Base-by-base conservation (phyloP, 139 green algal genomes). In the Tetraselmis striata region DNA sequence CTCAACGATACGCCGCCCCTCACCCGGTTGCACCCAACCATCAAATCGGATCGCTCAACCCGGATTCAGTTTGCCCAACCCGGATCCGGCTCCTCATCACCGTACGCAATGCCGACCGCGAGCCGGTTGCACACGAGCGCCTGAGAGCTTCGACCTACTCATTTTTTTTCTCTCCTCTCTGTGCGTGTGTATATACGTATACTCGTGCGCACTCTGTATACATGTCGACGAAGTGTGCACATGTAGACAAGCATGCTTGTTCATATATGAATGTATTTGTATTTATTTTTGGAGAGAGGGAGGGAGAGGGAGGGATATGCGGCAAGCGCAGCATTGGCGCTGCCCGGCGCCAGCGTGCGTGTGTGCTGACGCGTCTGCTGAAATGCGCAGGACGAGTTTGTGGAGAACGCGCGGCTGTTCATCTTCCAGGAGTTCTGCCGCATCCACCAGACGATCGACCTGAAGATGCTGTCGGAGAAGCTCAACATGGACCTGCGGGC, bases 391-490 rank as follows among this genome's bases (percentile, higher is more conserved):
- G 92, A 97, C 24, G 95, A 98, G 80, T 99, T 99, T 85, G 88
- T 98, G 75, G 95, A 99, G 88, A 95, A 93, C 80, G 95, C 95
- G 30, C 92, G 97, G 18, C 85, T 97, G 59, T 96, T 98, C 89
- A 96, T 99, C 85, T 99, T 99, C 85, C 97, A 99, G 89, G 97
- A 91, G 30, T 98, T 98, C 90, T 95, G 91, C 88, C 67, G 91
- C 67, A 94, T 97, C 76, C 92, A 97, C 87, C 88, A 96, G 88
- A 91, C 88, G 91, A 98, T 99, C 83, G 90, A 96, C 89, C 95
- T 98, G 77, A 87, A 86, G 74, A 93, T 94, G 90, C 87, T 99
- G 80, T 88, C 91, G 18, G 87, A 95, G 84, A 95, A 94, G 79
- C 91, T 99, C 29, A 92, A 91, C 86, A 97, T 98, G 94, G 90